Evolutionary conservation across 306 rosid species (phyloP).

Genomic region (Comarum palustre): DNA sequence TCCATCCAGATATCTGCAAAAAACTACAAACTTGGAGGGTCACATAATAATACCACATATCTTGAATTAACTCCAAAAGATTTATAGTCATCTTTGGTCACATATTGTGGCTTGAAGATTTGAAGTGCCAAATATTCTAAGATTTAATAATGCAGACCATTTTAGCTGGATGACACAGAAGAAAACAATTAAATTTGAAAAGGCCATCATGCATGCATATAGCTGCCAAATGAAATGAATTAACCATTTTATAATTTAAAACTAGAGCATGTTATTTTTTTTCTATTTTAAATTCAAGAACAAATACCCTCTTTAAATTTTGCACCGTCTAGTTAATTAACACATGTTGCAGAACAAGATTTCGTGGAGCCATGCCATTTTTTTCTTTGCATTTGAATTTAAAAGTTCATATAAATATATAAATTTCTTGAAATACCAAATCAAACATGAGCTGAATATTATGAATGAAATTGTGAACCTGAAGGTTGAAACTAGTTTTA

Average conservation of each 20-base stretch:
- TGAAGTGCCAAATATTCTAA: not conserved
- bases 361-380: not conserved
- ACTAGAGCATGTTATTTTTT: not conserved
- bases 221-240: not conserved
- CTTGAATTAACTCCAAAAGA: no score
- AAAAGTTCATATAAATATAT: not conserved
- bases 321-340: not conserved
- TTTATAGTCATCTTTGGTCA: not conserved
- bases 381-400: not conserved
- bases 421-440: not conserved
- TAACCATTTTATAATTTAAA: not conserved
- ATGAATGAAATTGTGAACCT: not conserved
- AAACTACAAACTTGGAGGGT: no score
- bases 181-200: not conserved
- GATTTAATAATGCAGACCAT: not conserved
- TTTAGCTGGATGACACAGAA: not conserved
- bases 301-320: not conserved
- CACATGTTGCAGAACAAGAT: slow-evolving; percentile 4
- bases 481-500: not conserved
- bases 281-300: not conserved
- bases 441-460: not conserved
- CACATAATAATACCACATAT: no score
- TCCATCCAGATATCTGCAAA: no score
- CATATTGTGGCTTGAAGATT: not conserved
- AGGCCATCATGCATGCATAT: not conserved